Evolutionary conservation across 352 stramenopile species (phyloP).

Genomic region (Phytophthora quininea): DNA sequence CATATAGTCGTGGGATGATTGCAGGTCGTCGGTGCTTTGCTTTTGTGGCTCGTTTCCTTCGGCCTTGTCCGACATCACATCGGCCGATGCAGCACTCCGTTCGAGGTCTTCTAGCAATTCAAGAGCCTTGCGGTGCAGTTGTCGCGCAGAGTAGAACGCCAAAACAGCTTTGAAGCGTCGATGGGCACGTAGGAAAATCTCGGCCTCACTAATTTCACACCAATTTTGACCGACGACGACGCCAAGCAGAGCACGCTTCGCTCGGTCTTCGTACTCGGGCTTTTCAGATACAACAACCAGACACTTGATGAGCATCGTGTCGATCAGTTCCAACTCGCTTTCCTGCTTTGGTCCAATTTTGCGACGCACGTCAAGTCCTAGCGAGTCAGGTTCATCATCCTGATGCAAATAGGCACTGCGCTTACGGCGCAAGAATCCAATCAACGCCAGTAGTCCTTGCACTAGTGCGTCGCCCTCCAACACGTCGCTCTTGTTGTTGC

Average conservation of each 20-base stretch:
- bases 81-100: conserved; percentile 45
- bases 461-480: conserved; percentile 60
- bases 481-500: conserved; percentile 17
- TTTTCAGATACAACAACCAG: conserved; percentile 72
- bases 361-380: conserved; percentile 5
- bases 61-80: conserved; percentile 10
- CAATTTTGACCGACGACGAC: conserved; percentile 61
- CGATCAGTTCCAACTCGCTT: conserved; percentile 57
- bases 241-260: conserved; percentile 54
- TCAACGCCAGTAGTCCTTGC: conserved; percentile 57
- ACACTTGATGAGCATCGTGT: conserved; percentile 85
- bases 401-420: conserved; percentile 36
- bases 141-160: conserved; percentile 71
- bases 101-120: conserved; percentile 85
- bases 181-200: conserved; percentile 81
- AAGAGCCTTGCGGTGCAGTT: conserved; percentile 79
- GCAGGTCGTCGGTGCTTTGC: conserved; percentile 21
- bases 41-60: conserved; percentile 1
- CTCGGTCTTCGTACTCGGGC: conserved; percentile 33
- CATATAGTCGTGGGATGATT: conserved; percentile 58
- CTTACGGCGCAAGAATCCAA: conserved; percentile 53
- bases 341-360: conserved; percentile 25
- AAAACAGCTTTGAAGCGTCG: conserved; percentile 63
- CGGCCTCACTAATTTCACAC: conserved; percentile 75
- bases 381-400: conserved; percentile 3